Conservation (phyloP, 345 rosid species). For the Moringa oleifera region DNA sequence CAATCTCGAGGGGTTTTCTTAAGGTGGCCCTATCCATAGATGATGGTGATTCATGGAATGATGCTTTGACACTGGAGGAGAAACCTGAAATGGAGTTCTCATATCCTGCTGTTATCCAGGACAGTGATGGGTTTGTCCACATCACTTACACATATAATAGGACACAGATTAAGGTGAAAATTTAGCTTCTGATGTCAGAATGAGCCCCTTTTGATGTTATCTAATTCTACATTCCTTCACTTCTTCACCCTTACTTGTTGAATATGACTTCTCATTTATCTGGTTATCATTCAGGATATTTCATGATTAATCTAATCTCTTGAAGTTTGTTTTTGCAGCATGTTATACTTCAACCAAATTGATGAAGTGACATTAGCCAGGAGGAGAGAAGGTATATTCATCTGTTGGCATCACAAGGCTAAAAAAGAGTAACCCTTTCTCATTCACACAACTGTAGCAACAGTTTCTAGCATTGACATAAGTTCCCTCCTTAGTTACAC, state of each 20-base stretch:
- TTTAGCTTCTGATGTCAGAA: not conserved
- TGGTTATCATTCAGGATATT: constrained; percentile 2
- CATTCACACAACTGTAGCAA: not conserved
- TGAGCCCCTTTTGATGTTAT: not conserved
- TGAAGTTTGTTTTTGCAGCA: constrained; percentile 34
- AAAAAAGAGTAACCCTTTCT: too few species aligned
- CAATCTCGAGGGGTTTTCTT: constrained; percentile 73
- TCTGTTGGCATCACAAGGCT: not conserved
- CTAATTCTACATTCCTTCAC: too few species aligned
- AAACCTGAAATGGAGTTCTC: constrained; percentile 75
- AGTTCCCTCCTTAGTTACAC: not conserved
- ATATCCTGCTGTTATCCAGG: constrained; percentile 82
- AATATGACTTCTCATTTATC: too few species aligned
- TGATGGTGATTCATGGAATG: constrained; percentile 77
- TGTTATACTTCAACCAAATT: constrained; percentile 44
- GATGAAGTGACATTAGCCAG: constrained; percentile 7
- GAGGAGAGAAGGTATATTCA: constrained; percentile 17
- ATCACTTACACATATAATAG: constrained; percentile 85
- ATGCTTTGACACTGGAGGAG: constrained; percentile 63
- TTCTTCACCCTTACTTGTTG: too few species aligned
- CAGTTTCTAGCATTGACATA: not conserved
- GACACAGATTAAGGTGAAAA: constrained; percentile 77
- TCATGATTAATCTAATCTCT: constrained; percentile 2
- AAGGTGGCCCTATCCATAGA: constrained; percentile 66
- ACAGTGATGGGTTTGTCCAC: constrained; percentile 67